A percentile compares a stretch with the other conserved stretches of the same genome.
These are phyloP conservation scores for Colletotrichum sp. DNA, from an alignment of 2,329 filamentous ascomycete species.

Conservation along the genomic window DNA sequence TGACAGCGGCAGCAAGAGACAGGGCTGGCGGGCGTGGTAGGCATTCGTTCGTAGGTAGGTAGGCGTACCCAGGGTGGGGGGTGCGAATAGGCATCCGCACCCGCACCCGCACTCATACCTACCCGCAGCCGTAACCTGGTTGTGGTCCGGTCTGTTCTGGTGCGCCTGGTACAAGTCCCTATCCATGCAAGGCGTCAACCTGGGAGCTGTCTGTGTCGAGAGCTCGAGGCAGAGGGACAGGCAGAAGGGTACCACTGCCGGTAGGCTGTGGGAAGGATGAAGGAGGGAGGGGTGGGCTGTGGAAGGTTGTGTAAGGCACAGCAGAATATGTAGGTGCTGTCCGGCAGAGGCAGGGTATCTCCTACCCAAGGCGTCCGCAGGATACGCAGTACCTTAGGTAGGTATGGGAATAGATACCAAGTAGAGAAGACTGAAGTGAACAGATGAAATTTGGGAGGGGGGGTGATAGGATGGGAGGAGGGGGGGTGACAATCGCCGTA, in stretches of 20 bases:
- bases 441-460: not conserved
- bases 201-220: not conserved
- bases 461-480: not conserved
- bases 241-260: constrained; percentile 7
- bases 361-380: not conserved
- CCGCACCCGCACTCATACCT: not conserved
- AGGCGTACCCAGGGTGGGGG: not conserved
- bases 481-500: not conserved
- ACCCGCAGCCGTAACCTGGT: not conserved
- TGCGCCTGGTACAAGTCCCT: not conserved
- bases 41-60: not conserved
- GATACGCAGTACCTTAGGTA: not conserved
- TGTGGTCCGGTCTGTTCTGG: not conserved
- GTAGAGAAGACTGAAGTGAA: not conserved
- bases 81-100: not conserved
- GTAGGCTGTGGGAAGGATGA: not conserved
- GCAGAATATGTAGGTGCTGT: not conserved
- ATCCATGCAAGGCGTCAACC: constrained; percentile 6
- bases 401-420: not conserved
- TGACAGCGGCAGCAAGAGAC: constrained; percentile 7
- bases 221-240: not conserved
- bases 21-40: constrained; percentile 8
- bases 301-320: not conserved
- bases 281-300: not conserved
- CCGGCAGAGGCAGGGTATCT: not conserved